phyloP scores from a whole-genome alignment of 139 green algal species.

The Cymbomonas tetramitiformis region DNA sequence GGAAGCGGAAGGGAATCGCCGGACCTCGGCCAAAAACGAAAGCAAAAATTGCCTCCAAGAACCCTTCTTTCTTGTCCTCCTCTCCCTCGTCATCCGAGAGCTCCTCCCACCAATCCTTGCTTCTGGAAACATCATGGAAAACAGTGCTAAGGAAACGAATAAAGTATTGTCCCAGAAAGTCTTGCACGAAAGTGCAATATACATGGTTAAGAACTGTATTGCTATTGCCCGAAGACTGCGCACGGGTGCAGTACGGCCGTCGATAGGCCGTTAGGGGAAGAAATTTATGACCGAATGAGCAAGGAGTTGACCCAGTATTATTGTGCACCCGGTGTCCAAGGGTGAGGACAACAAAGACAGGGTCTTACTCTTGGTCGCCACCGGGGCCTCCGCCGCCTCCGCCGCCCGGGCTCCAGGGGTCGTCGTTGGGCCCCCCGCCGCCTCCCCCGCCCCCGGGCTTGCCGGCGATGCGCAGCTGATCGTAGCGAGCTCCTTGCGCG shows the following conservation, averaged over 20 bases:
- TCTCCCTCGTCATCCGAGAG: background rate
- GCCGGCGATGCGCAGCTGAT: background rate
- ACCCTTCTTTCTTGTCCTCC: background rate
- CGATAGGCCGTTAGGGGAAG: no score
- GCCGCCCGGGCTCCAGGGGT: background rate
- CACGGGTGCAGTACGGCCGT: no score
- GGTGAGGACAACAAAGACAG: background rate
- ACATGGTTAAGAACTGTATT: no score
- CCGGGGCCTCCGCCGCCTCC: background rate
- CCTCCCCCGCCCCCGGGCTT: background rate
- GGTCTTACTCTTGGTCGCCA: background rate
- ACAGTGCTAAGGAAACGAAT: no score
- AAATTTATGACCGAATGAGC: no score
- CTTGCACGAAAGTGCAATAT: no score
- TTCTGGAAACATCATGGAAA: no score
- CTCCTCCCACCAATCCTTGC: no score
- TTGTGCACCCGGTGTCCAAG: background rate
- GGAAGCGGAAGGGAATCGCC: background rate
- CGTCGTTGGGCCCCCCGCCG: background rate
- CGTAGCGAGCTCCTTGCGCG: no score
- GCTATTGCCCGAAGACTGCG: no score
- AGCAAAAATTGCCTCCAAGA: slow-evolving; percentile 19
- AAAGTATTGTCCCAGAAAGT: no score
- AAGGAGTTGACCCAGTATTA: no score
- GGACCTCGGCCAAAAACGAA: slow-evolving; percentile 22